Evolutionary conservation across 805 yeast genomes (phyloP), one percentile per base, ranked within the genome.

Genomic region (Myxozyma neotropica): DNA sequence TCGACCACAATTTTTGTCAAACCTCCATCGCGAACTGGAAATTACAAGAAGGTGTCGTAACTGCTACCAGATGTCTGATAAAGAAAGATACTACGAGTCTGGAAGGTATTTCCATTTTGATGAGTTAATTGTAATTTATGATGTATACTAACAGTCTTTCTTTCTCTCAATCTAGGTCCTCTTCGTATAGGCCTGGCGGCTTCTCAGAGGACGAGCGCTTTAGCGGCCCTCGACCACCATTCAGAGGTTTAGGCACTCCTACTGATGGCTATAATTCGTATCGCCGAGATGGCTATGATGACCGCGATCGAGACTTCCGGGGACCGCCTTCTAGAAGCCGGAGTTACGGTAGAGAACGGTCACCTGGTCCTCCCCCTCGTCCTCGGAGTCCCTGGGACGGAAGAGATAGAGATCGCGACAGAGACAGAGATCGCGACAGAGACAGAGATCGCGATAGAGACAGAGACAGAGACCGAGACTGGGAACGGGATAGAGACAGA

Each of bases 331-430:
- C 58, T 13, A 15, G 40, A 15, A 44, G 40, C 4, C 44, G 55
- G 45, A 43, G 43, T 36, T 52, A 42, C 35, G 47, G 35, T 4
- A 24, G 57, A 8, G 61, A 57, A 15, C 31, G 61, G 39, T 51
- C 58, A 21, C 53, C 57, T 6, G 51, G 52, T 7, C 53, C 53
- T 12, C 49, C 31, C 4, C 24, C 40, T 2, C 51, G 55, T 12
- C 44, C 46, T n/a, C 43, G 59, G 29, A 55, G 59, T 43, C 59
- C 59, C 13, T 55, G 59, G 59, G 55, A 55, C 17, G 46, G 36
- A 13, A 49, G 57, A 24, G 57, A 38, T 17, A 27, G 50, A 35
- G 57, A 33, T 13, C 57, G 57, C 27, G 57, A 38, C 17, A 27
- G 50, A 35, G 57, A 53, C 21, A 15, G 55, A 29, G 55, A 49